Conservation (phyloP, 768 basidiomycete genomes). For the Suillus bovinus region DNA sequence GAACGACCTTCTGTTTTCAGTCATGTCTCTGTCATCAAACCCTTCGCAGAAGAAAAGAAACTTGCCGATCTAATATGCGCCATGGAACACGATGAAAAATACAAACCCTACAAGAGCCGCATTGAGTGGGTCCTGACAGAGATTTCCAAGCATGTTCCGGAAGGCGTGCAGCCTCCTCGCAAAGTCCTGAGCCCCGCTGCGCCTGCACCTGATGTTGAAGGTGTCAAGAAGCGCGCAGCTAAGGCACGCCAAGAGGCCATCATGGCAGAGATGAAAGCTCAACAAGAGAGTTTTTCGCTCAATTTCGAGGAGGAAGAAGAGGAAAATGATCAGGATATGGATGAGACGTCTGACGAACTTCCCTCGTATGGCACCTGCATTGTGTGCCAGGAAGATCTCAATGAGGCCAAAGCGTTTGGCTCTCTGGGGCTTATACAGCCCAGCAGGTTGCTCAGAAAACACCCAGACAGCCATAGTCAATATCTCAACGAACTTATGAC, state of each 20-base stretch:
- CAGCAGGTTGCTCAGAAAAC: slow-evolving; percentile 77
- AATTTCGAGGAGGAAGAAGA: slow-evolving; percentile 80
- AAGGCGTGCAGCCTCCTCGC: slow-evolving; percentile 54
- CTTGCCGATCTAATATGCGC: slow-evolving; percentile 72
- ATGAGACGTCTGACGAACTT: slow-evolving; percentile 44
- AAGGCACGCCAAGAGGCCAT: slow-evolving; percentile 91
- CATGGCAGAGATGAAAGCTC: slow-evolving; percentile 94
- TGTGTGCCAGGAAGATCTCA: slow-evolving; percentile 95
- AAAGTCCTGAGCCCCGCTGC: slow-evolving; percentile 39
- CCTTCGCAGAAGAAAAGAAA: slow-evolving; percentile 61
- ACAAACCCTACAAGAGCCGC: slow-evolving; percentile 68
- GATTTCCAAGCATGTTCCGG: slow-evolving; percentile 56
- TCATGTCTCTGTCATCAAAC: slow-evolving; percentile 49
- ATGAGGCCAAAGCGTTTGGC: slow-evolving; percentile 72
- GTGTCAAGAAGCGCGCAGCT: slow-evolving; percentile 79
- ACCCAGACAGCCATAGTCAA: slow-evolving; percentile 60
- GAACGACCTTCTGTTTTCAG: slow-evolving; percentile 68
- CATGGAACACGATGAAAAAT: slow-evolving; percentile 77
- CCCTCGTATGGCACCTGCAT: slow-evolving; percentile 90
- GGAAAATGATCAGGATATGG: slow-evolving; percentile 52
- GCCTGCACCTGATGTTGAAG: slow-evolving; percentile 51
- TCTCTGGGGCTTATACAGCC: slow-evolving; percentile 86
- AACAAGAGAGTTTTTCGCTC: slow-evolving; percentile 83
- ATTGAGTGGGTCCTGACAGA: slow-evolving; percentile 73
- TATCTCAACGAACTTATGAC: slow-evolving; percentile 75